Base-by-base conservation (phyloP, 495 filamentous ascomycete species). In the Penicillium dipodomyicola region DNA sequence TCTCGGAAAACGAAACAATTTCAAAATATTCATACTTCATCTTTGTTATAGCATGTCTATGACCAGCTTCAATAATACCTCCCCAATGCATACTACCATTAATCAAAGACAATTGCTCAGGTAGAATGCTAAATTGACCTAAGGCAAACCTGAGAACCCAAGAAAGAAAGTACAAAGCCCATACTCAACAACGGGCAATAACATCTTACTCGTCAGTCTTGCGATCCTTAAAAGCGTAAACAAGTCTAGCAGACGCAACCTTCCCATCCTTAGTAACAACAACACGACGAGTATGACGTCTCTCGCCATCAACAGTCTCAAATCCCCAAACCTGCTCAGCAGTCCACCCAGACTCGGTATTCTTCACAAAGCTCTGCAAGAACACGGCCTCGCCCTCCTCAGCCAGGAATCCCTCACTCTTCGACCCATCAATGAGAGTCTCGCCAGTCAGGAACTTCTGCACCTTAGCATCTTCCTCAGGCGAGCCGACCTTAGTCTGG, bases 251-350 rank as follows among this genome's bases (percentile, higher is more conserved):
- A 65, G 79, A 72, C 54, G 85, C 79, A 57, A 79, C 77, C 72
- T 87, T 74, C 0, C 72, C 73, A 4, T 77, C 83, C 80, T 92
- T 92, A 32, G 61, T 57, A 37, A 87, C 78, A 17, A 85, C 80
- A 43, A 90, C 73, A 44, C 86, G 86, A 56, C 89, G 70, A 45
- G 80, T 82, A 67, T 97, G 83, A 53, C 81, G 79, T 58, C 92
- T 80, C 74, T 84, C 68, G 1, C 84, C 80, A 17, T 82, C 59
- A 51, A 87, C 63, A 15, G 68, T 63, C 65, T 82, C 80, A 54
- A 88, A 89, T 14, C 85, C 85, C 84, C 86, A 88, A 49, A 87
- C 72, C 75, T 82, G 79, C 62, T 82, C 72, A 48, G 76, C 79
- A 52, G 78, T 79, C 79, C 79, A 82, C 10, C 61, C 69, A 49